phyloP scores from a whole-genome alignment of 164 flowering plant genomes.

The Cinnamomum micranthum region DNA sequence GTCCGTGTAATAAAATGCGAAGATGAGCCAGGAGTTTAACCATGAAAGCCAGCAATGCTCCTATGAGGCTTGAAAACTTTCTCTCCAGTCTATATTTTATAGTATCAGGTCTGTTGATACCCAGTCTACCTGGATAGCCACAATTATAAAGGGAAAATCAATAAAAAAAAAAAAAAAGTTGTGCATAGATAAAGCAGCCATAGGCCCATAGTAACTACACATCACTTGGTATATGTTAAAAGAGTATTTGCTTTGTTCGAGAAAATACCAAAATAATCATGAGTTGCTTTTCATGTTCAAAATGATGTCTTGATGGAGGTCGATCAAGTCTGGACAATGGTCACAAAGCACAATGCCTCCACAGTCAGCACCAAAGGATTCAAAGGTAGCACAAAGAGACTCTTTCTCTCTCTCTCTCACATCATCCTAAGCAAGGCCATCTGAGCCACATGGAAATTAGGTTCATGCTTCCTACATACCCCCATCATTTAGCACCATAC shows the following conservation, averaged over 20 bases:
- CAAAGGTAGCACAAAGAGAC: background rate
- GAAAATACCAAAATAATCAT: background rate
- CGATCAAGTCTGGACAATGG: background rate
- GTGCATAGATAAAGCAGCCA: background rate
- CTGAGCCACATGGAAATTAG: too few species aligned
- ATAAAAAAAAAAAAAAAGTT: too few species aligned
- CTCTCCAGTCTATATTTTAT: conserved; percentile 6
- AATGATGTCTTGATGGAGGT: background rate
- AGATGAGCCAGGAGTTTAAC: conserved; percentile 21
- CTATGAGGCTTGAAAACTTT: background rate
- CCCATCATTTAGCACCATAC: too few species aligned
- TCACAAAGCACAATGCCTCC: too few species aligned
- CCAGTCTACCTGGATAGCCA: background rate
- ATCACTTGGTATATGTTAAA: background rate
- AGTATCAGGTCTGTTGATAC: background rate
- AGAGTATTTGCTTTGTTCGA: background rate
- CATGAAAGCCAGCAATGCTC: conserved; percentile 14
- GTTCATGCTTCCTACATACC: too few species aligned
- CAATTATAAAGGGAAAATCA: background rate
- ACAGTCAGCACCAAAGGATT: background rate
- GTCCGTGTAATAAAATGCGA: conserved; percentile 1
- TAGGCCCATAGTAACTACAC: background rate
- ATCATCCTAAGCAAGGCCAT: too few species aligned
- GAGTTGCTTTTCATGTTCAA: background rate
- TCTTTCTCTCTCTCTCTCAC: background rate